Evolutionary conservation across 2,329 filamentous ascomycete species (phyloP).

Genomic region (Aspergillus fumigatiaffinis): DNA sequence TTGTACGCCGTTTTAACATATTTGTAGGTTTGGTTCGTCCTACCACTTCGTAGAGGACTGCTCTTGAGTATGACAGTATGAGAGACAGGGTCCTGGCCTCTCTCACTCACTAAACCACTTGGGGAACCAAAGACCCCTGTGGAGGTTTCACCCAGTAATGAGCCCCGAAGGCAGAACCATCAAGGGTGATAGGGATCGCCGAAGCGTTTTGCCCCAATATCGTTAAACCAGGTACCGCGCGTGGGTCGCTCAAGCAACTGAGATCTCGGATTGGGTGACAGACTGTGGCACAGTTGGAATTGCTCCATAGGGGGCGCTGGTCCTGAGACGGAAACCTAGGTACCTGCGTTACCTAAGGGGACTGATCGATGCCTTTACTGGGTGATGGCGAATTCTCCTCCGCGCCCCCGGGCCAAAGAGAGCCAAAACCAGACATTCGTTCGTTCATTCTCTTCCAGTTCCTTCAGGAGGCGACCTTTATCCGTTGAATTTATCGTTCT

Average conservation of each 20-base stretch:
- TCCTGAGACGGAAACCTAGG: not conserved
- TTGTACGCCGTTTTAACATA: no score
- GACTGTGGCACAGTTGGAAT: not conserved
- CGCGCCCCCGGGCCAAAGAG: no score
- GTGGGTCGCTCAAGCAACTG: not conserved
- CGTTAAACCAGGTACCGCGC: conserved; percentile 2
- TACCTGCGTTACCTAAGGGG: no score
- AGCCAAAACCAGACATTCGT: not conserved
- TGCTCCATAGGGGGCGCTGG: not conserved
- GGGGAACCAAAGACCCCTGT: not conserved
- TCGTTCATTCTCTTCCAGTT: not conserved
- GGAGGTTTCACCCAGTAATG: conserved; percentile 6
- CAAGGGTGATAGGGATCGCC: conserved; percentile 11
- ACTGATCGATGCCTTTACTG: not conserved
- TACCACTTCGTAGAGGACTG: no score
- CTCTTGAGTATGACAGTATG: not conserved
- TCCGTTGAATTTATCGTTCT: not conserved
- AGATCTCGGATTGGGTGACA: not conserved
- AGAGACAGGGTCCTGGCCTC: not conserved
- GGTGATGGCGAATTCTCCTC: no score
- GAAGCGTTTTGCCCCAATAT: conserved; percentile 2
- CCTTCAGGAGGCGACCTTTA: conserved; percentile 6
- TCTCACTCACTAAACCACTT: not conserved
- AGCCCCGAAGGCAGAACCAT: conserved; percentile 8
- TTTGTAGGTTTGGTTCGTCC: no score